Conservation (phyloP, 2,329 filamentous ascomycete species). For the Monosporascus sp. region DNA sequence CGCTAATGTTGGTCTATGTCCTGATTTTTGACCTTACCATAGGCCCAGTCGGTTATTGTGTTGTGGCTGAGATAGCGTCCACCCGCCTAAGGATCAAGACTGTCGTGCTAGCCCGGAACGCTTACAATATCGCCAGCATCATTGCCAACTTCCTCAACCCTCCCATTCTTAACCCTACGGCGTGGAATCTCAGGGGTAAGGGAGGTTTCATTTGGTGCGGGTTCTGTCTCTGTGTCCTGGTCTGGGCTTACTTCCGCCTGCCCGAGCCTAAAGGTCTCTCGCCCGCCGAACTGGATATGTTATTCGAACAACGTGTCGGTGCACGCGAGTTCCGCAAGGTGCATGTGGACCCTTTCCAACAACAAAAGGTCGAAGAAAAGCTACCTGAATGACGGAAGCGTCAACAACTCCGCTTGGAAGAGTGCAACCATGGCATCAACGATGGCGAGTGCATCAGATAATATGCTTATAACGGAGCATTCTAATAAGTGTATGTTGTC, state of each 20-base stretch:
- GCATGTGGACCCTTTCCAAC: too few species aligned
- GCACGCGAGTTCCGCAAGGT: neutral
- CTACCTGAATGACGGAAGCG: too few species aligned
- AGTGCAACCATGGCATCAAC: too few species aligned
- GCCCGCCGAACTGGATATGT: slow-evolving; percentile 57
- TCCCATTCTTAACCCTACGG: slow-evolving; percentile 25
- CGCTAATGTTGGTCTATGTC: slow-evolving; percentile 33
- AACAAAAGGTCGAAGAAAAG: too few species aligned
- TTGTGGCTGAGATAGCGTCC: slow-evolving; percentile 40
- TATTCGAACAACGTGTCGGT: slow-evolving; percentile 28
- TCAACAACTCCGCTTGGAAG: too few species aligned
- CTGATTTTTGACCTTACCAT: slow-evolving; percentile 36
- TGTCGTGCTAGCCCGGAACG: slow-evolving; percentile 32
- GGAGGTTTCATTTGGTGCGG: slow-evolving; percentile 22
- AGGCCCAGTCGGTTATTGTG: slow-evolving; percentile 35
- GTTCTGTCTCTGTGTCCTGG: slow-evolving; percentile 47
- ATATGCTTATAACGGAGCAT: too few species aligned
- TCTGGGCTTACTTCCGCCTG: slow-evolving; percentile 60
- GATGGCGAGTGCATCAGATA: too few species aligned
- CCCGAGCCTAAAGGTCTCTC: slow-evolving; percentile 57
- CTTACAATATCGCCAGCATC: slow-evolving; percentile 34
- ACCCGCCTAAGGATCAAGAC: slow-evolving; percentile 36
- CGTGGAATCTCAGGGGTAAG: slow-evolving; percentile 28
- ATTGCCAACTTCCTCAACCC: slow-evolving; percentile 27
- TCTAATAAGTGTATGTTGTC: too few species aligned